phyloP scores from a whole-genome alignment of 495 filamentous ascomycete species.

The Aspergillus egyptiacus region DNA sequence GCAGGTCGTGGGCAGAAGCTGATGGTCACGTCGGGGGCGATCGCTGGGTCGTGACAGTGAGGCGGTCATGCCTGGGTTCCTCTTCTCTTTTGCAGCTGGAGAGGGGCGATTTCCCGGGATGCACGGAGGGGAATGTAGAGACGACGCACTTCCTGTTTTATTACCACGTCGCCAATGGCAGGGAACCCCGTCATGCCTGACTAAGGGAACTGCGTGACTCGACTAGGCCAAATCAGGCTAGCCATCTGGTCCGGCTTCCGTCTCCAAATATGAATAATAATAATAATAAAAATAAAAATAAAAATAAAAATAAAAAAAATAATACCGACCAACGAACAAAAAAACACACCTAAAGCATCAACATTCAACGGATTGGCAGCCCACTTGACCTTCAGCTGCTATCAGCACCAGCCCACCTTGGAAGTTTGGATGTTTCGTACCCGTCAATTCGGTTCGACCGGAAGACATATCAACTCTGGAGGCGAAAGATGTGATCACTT shows the following conservation, averaged over 20 bases:
- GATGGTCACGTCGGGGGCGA: constrained; percentile 20
- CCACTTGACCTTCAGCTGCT: constrained; percentile 11
- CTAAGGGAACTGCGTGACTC: constrained; percentile 17
- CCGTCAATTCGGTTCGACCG: too few relatives aligned
- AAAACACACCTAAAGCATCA: constrained; percentile 17
- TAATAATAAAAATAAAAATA: too few relatives aligned
- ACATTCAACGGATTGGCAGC: constrained; percentile 5
- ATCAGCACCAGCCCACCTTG: background rate
- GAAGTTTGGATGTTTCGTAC: too few relatives aligned
- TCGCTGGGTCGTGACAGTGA: constrained; percentile 27
- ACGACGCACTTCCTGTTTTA: constrained; percentile 17
- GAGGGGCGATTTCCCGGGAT: constrained; percentile 21
- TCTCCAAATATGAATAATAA: constrained; percentile 16
- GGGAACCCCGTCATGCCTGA: constrained; percentile 12
- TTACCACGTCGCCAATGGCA: constrained; percentile 15
- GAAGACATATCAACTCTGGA: too few relatives aligned
- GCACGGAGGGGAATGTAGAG: constrained; percentile 16
- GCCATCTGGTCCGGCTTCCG: constrained; percentile 11
- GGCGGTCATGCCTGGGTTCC: constrained; percentile 21
- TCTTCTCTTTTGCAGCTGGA: constrained; percentile 9
- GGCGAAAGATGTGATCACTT: too few relatives aligned
- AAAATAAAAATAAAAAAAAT: too few relatives aligned
- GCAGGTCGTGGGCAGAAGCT: constrained; percentile 22
- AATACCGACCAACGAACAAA: constrained; percentile 11
- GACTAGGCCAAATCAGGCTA: constrained; percentile 12